phyloP scores from a whole-genome alignment of 108 stramenopile genomes.

The Nitzschia putrida region DNA sequence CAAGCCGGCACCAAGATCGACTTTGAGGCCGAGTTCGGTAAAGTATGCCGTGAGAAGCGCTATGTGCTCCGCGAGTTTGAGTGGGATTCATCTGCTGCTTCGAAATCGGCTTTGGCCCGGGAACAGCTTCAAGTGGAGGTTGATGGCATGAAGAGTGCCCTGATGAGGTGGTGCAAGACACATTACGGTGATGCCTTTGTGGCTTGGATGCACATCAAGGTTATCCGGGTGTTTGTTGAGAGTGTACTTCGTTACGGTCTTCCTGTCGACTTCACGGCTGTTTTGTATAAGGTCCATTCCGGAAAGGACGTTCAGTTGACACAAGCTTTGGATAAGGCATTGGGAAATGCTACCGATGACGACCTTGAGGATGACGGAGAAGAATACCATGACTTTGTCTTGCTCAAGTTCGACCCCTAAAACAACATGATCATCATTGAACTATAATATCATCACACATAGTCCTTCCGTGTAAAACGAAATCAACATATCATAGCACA shows the following conservation, averaged over 20 bases:
- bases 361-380: slow-evolving; percentile 65
- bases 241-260: slow-evolving; percentile 95
- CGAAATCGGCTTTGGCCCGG: slow-evolving; percentile 71
- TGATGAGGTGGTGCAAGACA: slow-evolving; percentile 96
- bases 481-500: too few species aligned
- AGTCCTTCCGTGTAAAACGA: too few species aligned
- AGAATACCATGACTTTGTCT: slow-evolving; percentile 87
- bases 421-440: background rate
- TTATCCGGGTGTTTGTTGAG: slow-evolving; percentile 96
- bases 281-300: slow-evolving; percentile 78
- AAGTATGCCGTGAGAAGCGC: slow-evolving; percentile 87
- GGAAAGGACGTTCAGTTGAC: slow-evolving; percentile 75
- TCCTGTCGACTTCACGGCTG: slow-evolving; percentile 93
- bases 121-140: slow-evolving; percentile 88
- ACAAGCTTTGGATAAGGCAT: slow-evolving; percentile 71
- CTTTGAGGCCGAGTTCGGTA: slow-evolving; percentile 83
- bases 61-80: slow-evolving; percentile 87
- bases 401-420: slow-evolving; percentile 89
- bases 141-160: slow-evolving; percentile 82
- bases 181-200: slow-evolving; percentile 96
- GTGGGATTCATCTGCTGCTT: slow-evolving; percentile 81
- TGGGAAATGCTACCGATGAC: slow-evolving; percentile 61
- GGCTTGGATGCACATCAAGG: slow-evolving; percentile 98
- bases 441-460: slow-evolving; percentile 7
- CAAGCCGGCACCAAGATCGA: slow-evolving; percentile 82